phyloP scores from a whole-genome alignment of 2,329 filamentous ascomycete species.

The Claviceps digitariae region DNA sequence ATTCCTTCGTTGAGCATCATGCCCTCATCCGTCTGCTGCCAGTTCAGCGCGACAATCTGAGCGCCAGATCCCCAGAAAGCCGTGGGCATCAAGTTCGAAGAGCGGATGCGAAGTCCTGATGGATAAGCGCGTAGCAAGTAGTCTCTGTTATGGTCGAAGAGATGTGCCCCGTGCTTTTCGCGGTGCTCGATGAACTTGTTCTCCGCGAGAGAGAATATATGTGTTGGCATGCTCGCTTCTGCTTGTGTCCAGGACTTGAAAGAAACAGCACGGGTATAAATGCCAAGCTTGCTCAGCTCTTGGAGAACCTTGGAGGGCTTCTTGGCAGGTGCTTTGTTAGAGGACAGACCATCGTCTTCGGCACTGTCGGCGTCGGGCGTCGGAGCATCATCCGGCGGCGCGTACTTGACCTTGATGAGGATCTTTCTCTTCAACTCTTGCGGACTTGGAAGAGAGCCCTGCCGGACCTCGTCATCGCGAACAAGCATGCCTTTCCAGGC shows the following conservation, averaged over 20 bases:
- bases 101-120: conserved; percentile 65
- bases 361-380: conserved; percentile 18
- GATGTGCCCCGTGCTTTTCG: conserved; percentile 30
- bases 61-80: conserved; percentile 81
- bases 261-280: conserved; percentile 72
- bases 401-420: conserved; percentile 68
- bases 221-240: conserved; percentile 49
- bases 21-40: conserved; percentile 80
- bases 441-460: conserved; percentile 49
- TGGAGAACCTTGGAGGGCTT: conserved; percentile 56
- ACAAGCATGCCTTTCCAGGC: conserved; percentile 66
- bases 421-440: conserved; percentile 64
- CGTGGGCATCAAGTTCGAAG: conserved; percentile 75
- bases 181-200: conserved; percentile 49
- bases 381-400: conserved; percentile 26
- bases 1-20: conserved; percentile 96
- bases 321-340: conserved; percentile 23
- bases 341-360: conserved; percentile 25
- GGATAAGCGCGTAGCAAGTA: conserved; percentile 85
- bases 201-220: conserved; percentile 57
- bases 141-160: conserved; percentile 71
- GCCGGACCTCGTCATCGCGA: conserved; percentile 33
- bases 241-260: conserved; percentile 69
- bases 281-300: conserved; percentile 58
- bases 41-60: conserved; percentile 86